Percentiles rank a stretch among this genome's conserved stretches.
Evolutionary conservation across 495 filamentous ascomycete species (phyloP).

Genomic region (Penicillium diatomitis): DNA sequence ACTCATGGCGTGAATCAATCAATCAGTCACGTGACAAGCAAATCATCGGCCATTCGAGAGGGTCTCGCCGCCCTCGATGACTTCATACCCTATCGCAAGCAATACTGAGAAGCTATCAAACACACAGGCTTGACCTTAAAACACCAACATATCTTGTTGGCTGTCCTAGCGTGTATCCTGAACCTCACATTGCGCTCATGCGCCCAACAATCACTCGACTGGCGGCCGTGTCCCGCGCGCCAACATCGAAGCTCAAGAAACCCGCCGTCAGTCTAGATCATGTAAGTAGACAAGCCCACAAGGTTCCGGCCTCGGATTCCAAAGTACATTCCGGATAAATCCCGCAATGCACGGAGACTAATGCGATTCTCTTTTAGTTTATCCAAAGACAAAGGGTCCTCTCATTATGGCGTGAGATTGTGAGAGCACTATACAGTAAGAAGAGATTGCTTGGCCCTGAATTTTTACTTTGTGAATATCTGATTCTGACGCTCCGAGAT

Average conservation of each 20-base stretch:
- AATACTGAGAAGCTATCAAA: too few species aligned
- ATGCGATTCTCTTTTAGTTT: slow-evolving; percentile 16
- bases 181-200: slow-evolving; percentile 16
- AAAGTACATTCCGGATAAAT: too few species aligned
- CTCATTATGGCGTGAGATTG: slow-evolving; percentile 32
- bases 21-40: too few species aligned
- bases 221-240: slow-evolving; percentile 21
- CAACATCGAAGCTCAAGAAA: slow-evolving; percentile 29
- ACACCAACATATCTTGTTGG: too few species aligned
- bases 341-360: not conserved
- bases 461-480: not conserved
- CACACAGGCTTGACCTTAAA: too few species aligned
- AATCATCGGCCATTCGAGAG: too few species aligned
- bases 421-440: slow-evolving; percentile 30
- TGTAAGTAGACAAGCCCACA: slow-evolving; percentile 16
- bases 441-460: not conserved
- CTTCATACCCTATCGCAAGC: too few species aligned
- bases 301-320: not conserved
- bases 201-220: slow-evolving; percentile 19
- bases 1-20: too few species aligned
- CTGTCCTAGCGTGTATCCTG: too few species aligned
- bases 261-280: slow-evolving; percentile 33
- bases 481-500: not conserved
- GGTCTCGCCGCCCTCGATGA: too few species aligned
- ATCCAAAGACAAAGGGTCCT: slow-evolving; percentile 35